Evolutionary conservation across 345 rosid genomes (phyloP), one percentile per base, ranked within the genome.

Genomic region (Boechera stricta): DNA sequence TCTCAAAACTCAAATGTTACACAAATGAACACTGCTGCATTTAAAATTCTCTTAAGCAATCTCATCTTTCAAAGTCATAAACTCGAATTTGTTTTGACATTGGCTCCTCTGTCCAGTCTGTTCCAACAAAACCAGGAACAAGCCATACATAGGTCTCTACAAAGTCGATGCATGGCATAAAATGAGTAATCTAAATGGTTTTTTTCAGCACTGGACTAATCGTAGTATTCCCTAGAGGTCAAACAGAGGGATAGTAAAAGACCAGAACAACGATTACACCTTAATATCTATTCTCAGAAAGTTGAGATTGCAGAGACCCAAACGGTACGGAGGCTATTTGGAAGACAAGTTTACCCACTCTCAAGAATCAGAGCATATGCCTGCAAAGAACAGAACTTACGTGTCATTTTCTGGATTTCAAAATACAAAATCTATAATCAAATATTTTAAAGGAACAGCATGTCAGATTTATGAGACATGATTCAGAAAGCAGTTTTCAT

Each of bases 191-290:
- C 21, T n/a, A 7, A 10, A 42, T 36, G n/a, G 49, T 53, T 68
- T 54, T 53, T 33, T 21, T 8, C 2, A 58, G 47, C 57, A 56
- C 44, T 36, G 53, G 73, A 24, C 68, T 63, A 5, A 10, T 49
- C 33, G 47, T 48, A 48, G 42, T 49, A 35, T 39, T 29, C 33
- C 33, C 66, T 24, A n/a, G 38, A 60, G 26, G 54, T 49, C 60
- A 54, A 55, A 54, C 64, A 76, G 24, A 54, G 49, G 32, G 49
- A 44, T 21, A 42, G 16, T 6, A 29, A 69, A 67, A 31, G 44
- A 52, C 11, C 36, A 53, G 32, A 53, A 69, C 49, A 61, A 62
- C 64, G 52, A 33, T 69, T 63, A 69, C 71, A 69, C 57, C 6
- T 69, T 52, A 2, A 8, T 13, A 52, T 57, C 24, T 74, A 2